Evolutionary conservation across 208 protist genomes (phyloP), one percentile per base, ranked within the genome.

Genomic region (Leishmania guyanensis): DNA sequence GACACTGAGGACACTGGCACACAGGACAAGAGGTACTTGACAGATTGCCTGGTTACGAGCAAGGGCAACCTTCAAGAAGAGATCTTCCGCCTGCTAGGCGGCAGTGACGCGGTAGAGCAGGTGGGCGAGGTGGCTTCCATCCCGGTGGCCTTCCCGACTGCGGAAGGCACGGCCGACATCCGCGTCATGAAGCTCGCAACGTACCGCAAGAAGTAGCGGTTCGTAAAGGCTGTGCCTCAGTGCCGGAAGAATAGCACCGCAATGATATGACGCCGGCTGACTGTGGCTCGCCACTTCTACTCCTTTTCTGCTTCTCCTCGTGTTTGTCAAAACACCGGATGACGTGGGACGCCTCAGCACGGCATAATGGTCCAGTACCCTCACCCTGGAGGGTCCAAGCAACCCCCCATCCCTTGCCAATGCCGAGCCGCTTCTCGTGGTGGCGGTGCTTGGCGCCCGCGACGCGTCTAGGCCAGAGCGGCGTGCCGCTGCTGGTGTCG

Each of bases 21-120:
- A 50, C 1, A 77, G 64, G 88, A 91, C 73, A 91, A 88, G 79
- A 94, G 84, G 48, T 92, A 92, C 76, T 46, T 89, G 56, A 87
- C 68, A 26, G 86, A 89, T 54, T 51, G 69, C 2, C 79, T 93
- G 26, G 84, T 80, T 50, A 69, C 75, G 71, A 73, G 64, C 64
- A 82, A 75, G 22, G 79, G 60, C 48, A 68, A 90, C 79, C 50
- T 84, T 69, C 87, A 95, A 50, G 80, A 82, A 3, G 82, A 88
- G 76, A 87, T 96, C 51, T 94, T 89, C 58, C 70, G 89, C n/a
- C 85, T 96, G 14, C 91, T 97, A 12, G 91, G 92, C 20, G 90
- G 88, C 36, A 78, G 77, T 20, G 81, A 56, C 46, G 83, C 78
- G 16, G 94, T 96, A 60, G 93, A 94, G 75, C 85, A 86, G 62